A percentile compares a stretch with the other conserved stretches of the same genome.
phyloP scores from a whole-genome alignment of 2,329 filamentous ascomycete species.

The Cytospora piceicola region DNA sequence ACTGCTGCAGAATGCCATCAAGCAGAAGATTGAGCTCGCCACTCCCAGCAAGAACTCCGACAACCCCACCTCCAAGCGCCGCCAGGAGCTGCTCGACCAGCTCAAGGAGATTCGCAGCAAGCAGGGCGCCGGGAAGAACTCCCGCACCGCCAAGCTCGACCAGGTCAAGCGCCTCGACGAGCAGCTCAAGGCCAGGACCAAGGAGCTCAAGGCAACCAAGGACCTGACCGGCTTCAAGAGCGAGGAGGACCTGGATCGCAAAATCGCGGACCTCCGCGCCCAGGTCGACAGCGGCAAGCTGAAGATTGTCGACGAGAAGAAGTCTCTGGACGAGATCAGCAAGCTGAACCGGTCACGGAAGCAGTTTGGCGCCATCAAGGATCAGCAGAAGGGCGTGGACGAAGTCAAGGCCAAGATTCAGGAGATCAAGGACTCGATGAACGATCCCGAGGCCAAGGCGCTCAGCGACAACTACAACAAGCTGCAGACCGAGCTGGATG shows the following conservation, averaged over 20 bases:
- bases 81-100: conserved; percentile 82
- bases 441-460: conserved; percentile 89
- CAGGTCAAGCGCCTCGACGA: conserved; percentile 92
- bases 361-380: conserved; percentile 84
- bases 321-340: conserved; percentile 82
- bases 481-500: conserved; percentile 85
- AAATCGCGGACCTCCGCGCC: conserved; percentile 80
- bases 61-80: conserved; percentile 78
- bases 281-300: conserved; percentile 87
- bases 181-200: conserved; percentile 80
- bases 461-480: conserved; percentile 83
- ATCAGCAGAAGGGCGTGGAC: conserved; percentile 85
- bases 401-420: conserved; percentile 86
- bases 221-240: conserved; percentile 84
- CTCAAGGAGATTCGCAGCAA: conserved; percentile 82
- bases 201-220: conserved; percentile 85
- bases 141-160: conserved; percentile 77
- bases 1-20: conserved; percentile 74
- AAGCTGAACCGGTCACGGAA: conserved; percentile 87
- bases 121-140: conserved; percentile 85
- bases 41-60: conserved; percentile 75
- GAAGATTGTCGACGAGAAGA: conserved; percentile 97
- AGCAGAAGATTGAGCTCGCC: conserved; percentile 84
- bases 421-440: conserved; percentile 83
- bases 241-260: conserved; percentile 81